Evolutionary conservation across 805 yeast species (phyloP).

Genomic region (Kregervanrija delftensis): DNA sequence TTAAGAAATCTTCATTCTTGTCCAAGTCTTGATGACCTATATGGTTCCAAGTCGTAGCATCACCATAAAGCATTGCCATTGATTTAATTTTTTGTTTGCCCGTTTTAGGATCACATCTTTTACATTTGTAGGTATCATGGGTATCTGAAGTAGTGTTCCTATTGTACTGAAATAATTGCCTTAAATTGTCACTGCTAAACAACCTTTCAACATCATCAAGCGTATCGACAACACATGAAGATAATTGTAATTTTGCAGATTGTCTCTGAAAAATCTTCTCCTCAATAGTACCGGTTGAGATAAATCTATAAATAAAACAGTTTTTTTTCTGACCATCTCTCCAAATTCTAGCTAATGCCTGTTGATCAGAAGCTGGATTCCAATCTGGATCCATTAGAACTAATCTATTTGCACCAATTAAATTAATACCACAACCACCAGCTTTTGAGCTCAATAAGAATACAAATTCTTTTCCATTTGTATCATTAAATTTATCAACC

Average conservation of each 20-base stretch:
- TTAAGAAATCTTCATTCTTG: constrained; percentile 66
- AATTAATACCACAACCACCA: constrained; percentile 97
- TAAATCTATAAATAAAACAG: constrained; percentile 90
- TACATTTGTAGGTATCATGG: constrained; percentile 86
- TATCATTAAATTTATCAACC: constrained; percentile 84
- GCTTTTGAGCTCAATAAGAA: constrained; percentile 91
- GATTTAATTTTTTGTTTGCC: constrained; percentile 61
- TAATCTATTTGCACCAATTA: constrained; percentile 92
- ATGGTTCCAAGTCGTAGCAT: constrained; percentile 97
- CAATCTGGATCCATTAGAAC: constrained; percentile 88
- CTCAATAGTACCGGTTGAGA: constrained; percentile 91
- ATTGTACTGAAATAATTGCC: constrained; percentile 67
- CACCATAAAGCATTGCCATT: constrained; percentile 92
- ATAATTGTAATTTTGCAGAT: constrained; percentile 84
- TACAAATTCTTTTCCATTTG: constrained; percentile 80
- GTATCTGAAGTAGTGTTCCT: constrained; percentile 75
- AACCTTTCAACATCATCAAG: constrained; percentile 91
- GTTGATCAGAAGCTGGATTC: constrained; percentile 99
- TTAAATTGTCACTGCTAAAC: constrained; percentile 75
- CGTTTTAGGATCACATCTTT: constrained; percentile 50
- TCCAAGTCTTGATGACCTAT: constrained; percentile 54
- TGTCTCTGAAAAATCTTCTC: constrained; percentile 96
- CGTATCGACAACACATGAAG: constrained; percentile 96
- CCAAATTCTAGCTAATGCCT: constrained; percentile 97
- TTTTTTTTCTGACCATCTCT: constrained; percentile 98